These are phyloP conservation scores for Penicillium malachiteum DNA, from an alignment of 495 filamentous ascomycete genomes.

Conservation along the genomic window DNA sequence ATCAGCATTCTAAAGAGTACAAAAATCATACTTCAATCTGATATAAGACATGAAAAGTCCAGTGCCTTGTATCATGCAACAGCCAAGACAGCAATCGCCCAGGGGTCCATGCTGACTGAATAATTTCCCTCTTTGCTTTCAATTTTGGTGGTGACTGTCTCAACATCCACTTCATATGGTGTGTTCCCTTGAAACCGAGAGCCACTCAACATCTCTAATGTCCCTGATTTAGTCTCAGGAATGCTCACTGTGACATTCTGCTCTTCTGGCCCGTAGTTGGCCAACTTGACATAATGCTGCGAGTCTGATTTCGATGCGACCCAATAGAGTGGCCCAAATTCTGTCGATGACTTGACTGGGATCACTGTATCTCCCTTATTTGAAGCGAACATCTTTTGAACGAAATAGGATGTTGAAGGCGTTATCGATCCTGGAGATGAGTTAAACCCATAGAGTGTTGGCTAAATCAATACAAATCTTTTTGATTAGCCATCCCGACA, in stretches of 20 bases:
- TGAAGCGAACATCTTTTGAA: constrained; percentile 49
- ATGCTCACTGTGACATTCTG: constrained; percentile 28
- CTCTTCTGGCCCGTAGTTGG: constrained; percentile 25
- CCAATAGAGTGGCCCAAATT: constrained; percentile 58
- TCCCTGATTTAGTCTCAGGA: constrained; percentile 23
- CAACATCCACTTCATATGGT: constrained; percentile 22
- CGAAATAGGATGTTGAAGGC: constrained; percentile 34
- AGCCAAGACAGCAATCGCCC: constrained; percentile 31
- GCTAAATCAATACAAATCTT: constrained; percentile 20
- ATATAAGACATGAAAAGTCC: not conserved
- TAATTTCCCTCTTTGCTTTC: constrained; percentile 18
- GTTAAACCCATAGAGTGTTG: constrained; percentile 42
- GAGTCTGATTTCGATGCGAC: constrained; percentile 47
- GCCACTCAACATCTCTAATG: constrained; percentile 28
- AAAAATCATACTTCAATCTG: not conserved
- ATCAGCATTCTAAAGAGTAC: too few relatives aligned
- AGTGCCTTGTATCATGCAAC: constrained; percentile 11
- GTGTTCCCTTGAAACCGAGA: constrained; percentile 19
- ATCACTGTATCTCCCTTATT: constrained; percentile 58
- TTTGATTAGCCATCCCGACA: not conserved
- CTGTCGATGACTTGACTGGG: constrained; percentile 37
- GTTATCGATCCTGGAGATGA: constrained; percentile 46
- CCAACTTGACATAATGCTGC: constrained; percentile 36
- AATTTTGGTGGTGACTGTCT: constrained; percentile 13
- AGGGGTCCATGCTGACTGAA: constrained; percentile 25